Evolutionary conservation across 164 flowering plant species (phyloP).

Genomic region (Magnolia officinalis): DNA sequence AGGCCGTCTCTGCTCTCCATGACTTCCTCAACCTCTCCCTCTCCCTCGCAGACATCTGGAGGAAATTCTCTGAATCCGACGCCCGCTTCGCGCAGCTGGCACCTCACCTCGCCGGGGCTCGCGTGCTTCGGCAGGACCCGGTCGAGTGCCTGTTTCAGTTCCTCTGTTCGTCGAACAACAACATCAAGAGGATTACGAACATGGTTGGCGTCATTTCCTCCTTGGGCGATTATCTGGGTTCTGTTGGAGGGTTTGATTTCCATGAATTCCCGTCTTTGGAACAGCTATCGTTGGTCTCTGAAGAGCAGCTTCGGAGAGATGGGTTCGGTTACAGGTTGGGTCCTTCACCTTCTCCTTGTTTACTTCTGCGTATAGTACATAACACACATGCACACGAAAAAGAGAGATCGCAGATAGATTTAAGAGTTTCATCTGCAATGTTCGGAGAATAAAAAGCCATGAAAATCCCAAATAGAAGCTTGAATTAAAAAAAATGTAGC

Average conservation of each 20-base stretch:
- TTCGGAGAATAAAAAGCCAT: too few relatives aligned
- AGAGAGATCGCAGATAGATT: too few relatives aligned
- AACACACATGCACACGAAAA: too few relatives aligned
- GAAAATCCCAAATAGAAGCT: too few relatives aligned
- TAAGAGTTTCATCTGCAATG: too few relatives aligned
- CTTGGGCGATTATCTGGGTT: slow-evolving; percentile 57
- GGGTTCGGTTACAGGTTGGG: slow-evolving; percentile 94
- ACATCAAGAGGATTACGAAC: slow-evolving; percentile 73
- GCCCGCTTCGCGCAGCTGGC: slow-evolving; percentile 66
- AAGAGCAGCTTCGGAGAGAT: slow-evolving; percentile 65
- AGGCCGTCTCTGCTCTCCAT: slow-evolving; percentile 40
- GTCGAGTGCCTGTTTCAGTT: slow-evolving; percentile 87
- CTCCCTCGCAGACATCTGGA: slow-evolving; percentile 68
- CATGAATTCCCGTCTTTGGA: slow-evolving; percentile 74
- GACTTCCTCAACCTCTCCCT: slow-evolving; percentile 70
- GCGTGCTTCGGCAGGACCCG: slow-evolving; percentile 93
- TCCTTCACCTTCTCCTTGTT: not conserved
- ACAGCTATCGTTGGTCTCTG: slow-evolving; percentile 53
- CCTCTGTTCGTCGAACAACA: slow-evolving; percentile 83
- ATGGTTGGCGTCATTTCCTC: slow-evolving; percentile 80
- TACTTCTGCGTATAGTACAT: not conserved
- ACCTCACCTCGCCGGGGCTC: slow-evolving; percentile 55
- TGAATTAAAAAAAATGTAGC: too few relatives aligned
- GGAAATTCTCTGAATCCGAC: slow-evolving; percentile 54
- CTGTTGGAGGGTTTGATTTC: slow-evolving; percentile 66